These are phyloP conservation scores for Candida corydali DNA, from an alignment of 805 yeast genomes.

Conservation along the genomic window DNA sequence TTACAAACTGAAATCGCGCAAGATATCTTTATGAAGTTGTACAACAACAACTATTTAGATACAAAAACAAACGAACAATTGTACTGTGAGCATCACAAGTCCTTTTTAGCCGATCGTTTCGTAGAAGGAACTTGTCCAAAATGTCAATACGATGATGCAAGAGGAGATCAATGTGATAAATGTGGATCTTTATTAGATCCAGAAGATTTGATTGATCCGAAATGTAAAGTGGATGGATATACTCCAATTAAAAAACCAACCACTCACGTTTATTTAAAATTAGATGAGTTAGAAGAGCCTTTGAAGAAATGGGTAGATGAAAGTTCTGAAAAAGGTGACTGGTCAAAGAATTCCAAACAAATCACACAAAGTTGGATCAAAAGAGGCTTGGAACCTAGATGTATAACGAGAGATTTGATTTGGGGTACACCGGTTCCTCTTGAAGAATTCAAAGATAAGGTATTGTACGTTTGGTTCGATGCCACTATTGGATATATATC, in stretches of 20 bases:
- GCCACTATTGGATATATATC: slow-evolving; percentile 97
- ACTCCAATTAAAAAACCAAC: slow-evolving; percentile 79
- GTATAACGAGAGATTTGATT: slow-evolving; percentile 92
- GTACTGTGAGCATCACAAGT: slow-evolving; percentile 85
- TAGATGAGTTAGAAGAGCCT: slow-evolving; percentile 79
- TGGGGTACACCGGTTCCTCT: slow-evolving; percentile 99
- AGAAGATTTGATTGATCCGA: slow-evolving; percentile 87
- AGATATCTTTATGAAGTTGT: slow-evolving; percentile 75
- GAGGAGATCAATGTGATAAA: slow-evolving; percentile 99
- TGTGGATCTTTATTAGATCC: slow-evolving; percentile 91
- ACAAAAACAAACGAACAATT: slow-evolving; percentile 86
- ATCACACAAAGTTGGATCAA: slow-evolving; percentile 92
- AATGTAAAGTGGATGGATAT: slow-evolving; percentile 87
- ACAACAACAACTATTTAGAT: slow-evolving; percentile 76
- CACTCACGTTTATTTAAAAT: slow-evolving; percentile 77
- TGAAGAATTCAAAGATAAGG: slow-evolving; percentile 81
- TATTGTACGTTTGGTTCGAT: slow-evolving; percentile 97
- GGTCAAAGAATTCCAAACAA: slow-evolving; percentile 89
- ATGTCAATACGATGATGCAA: slow-evolving; percentile 92
- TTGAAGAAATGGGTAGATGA: slow-evolving; percentile 68
- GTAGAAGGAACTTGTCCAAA: slow-evolving; percentile 98
- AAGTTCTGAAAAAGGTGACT: slow-evolving; percentile 67
- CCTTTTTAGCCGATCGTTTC: slow-evolving; percentile 91
- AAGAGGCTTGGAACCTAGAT: slow-evolving; percentile 89
- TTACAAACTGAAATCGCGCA: slow-evolving; percentile 94